Evolutionary conservation across 495 filamentous ascomycete genomes (phyloP), one percentile per base, ranked within the genome.

Genomic region (Hypoxylon rickii): DNA sequence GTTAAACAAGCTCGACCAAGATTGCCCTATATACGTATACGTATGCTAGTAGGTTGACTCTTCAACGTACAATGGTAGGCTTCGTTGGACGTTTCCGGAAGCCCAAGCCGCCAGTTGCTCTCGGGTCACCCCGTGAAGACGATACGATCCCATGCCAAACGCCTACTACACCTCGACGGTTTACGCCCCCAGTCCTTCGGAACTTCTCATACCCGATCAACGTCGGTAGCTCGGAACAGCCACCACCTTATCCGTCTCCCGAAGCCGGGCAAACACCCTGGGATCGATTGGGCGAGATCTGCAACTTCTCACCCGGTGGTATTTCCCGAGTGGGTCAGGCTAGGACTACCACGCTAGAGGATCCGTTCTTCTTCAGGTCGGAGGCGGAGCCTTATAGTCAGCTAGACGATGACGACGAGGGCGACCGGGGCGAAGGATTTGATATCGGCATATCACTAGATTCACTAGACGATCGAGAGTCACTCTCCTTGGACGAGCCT

Each of bases 191-290:
- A 6, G 54, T 69, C 7, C 17, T 67, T 24, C 49, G 66, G 24
- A 69, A 69, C 37, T 69, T 69, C 50, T 69, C 66, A 13, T 69
- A 69, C 37, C 66, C 66, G 18, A 57, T 43, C 13, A 55, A 65
- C 40, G 44, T 67, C 22, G 44, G 42, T 13, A 57, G 24, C 2
- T 42, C 16, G 17, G 40, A 38, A 3, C 44, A 41, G 7, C 29
- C 46, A 6, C 51, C 43, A n/a, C 17, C 26, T 5, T 51, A 37
- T 26, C 55, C 50, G n/a, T 34, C 18, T 1, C 36, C 26, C 24
- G 24, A 10, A 19, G 20, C 44, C n/a, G 36, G 18, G 3, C 63
- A 59, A 18, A 63, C 63, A 7, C 31, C 55, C 13, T 68, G 65
- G 65, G 63, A 68, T 43, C 65, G 60, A 11, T 38, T 68, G 11